Evolutionary conservation across 108 stramenopile genomes (phyloP), one percentile per base, ranked within the genome.

Genomic region (Cyclostephanos invisitatus): DNA sequence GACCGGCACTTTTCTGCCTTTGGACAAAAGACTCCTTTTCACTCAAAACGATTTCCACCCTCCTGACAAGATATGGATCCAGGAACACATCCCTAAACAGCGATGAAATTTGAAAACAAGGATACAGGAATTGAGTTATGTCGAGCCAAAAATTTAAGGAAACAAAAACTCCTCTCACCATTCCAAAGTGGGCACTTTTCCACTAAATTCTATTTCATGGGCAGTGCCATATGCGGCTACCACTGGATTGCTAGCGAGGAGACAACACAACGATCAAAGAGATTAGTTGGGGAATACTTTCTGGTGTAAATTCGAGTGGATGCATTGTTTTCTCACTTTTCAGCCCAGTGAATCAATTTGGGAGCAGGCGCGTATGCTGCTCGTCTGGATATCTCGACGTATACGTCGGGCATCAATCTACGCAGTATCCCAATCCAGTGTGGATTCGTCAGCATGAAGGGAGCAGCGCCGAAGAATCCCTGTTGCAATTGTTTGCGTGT

Each of bases 391-490:
- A 95, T 89, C 74, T 92, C 91, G 21, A 91, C 87, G 65, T 91
- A 95, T 0, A 95, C 94, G 74, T 92, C 91, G 4, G 94, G 94
- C 89, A 91, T 89, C 50, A 95, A 72, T 10, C 80, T 58, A 51
- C 89, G 70, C 55, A 95, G 64, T 40, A 95, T 89, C 0, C 61
- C 56, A 17, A 95, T 85, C 94, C 94, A 95, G 32, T 82, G 79
- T 48, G 85, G 86, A 84, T 91, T 86, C 22, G 87, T 83, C 18
- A 95, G 65, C 74, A 95, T 85, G 67, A 92, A 95, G 0, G 94
- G 94, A 4, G 94, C 94, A 1, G 94, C 89, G 11, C 90, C 94
- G 72, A 95, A 95, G 72, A 87, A 95, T 12, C 91, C 89, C 35
- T 54, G 8, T 14, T 24, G 15, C 1, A 9, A 8, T 15, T 15